Evolutionary conservation across 768 basidiomycete genomes (phyloP).

Genomic region (Suillus paluster): DNA sequence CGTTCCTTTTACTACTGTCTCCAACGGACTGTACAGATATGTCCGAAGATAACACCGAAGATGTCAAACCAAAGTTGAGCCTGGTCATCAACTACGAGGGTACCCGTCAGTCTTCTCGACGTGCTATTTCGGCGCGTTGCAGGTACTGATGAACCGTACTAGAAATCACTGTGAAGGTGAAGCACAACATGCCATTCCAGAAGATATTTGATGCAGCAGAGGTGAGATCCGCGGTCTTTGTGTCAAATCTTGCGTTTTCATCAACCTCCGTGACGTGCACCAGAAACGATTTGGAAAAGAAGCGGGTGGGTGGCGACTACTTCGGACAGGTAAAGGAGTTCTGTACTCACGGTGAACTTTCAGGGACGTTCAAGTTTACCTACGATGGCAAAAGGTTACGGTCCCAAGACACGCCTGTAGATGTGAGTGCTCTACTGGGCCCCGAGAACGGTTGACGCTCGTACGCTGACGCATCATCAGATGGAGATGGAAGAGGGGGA

Average conservation of each 20-base stretch:
- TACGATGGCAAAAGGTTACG: slow-evolving; percentile 57
- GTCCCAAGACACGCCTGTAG: slow-evolving; percentile 55
- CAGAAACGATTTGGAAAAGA: slow-evolving; percentile 66
- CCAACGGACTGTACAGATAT: slow-evolving; percentile 15
- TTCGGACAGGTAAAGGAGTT: neutral
- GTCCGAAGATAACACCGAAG: slow-evolving; percentile 40
- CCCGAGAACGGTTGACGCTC: neutral
- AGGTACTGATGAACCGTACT: slow-evolving; percentile 9
- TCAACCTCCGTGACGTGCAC: slow-evolving; percentile 8
- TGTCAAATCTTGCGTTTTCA: neutral
- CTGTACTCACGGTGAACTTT: neutral
- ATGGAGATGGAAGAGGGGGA: slow-evolving; percentile 66
- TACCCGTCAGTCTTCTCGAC: slow-evolving; percentile 43
- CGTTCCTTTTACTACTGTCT: slow-evolving; percentile 10
- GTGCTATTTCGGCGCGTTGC: slow-evolving; percentile 8
- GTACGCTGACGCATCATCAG: slow-evolving; percentile 34
- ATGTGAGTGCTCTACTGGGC: slow-evolving; percentile 41
- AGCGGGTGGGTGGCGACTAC: slow-evolving; percentile 43
- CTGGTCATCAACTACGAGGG: slow-evolving; percentile 61
- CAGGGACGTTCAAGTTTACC: slow-evolving; percentile 68
- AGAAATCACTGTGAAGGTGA: slow-evolving; percentile 75
- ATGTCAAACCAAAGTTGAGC: slow-evolving; percentile 75
- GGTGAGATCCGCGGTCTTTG: slow-evolving; percentile 42
- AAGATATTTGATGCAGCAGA: slow-evolving; percentile 73
- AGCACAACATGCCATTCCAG: slow-evolving; percentile 60